Evolutionary conservation across 2,329 filamentous ascomycete species (phyloP).

Genomic region (Aspergillus aculeatus): DNA sequence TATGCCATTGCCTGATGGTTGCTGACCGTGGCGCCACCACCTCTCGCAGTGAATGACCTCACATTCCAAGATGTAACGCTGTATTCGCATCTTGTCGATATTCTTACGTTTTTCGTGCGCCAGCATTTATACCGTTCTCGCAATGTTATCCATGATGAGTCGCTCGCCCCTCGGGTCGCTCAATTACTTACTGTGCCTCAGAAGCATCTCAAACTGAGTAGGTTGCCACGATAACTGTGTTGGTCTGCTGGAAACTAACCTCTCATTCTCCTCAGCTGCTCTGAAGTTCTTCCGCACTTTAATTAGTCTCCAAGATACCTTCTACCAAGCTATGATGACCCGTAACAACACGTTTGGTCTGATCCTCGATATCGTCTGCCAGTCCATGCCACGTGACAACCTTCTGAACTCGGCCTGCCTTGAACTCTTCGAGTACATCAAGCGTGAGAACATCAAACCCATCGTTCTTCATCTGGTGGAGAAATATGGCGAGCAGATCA

Average conservation of each 20-base stretch:
- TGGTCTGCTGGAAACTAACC: neutral
- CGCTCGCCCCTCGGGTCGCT: slow-evolving; percentile 73
- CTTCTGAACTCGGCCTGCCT: slow-evolving; percentile 89
- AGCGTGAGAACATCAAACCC: slow-evolving; percentile 75
- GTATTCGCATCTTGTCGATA: slow-evolving; percentile 86
- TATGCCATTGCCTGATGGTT: neutral
- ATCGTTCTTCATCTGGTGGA: slow-evolving; percentile 81
- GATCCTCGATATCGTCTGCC: slow-evolving; percentile 77
- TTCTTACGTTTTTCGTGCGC: slow-evolving; percentile 89
- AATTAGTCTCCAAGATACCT: slow-evolving; percentile 82
- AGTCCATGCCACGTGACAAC: slow-evolving; percentile 89
- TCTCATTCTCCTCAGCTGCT: slow-evolving; percentile 58
- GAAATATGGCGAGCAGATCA: slow-evolving; percentile 74
- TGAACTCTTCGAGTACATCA: slow-evolving; percentile 90
- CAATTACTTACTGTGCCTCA: slow-evolving; percentile 80
- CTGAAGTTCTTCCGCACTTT: slow-evolving; percentile 92
- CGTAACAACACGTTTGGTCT: slow-evolving; percentile 79
- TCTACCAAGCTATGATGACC: slow-evolving; percentile 81
- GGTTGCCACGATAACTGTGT: slow-evolving; percentile 33
- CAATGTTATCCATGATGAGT: slow-evolving; percentile 79
- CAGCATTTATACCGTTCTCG: slow-evolving; percentile 85
- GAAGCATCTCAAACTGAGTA: slow-evolving; percentile 89
- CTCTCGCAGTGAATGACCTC: slow-evolving; percentile 62
- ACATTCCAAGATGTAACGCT: slow-evolving; percentile 83
- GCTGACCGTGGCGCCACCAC: slow-evolving; percentile 12